Evolutionary conservation across 805 yeast genomes (phyloP), one percentile per base, ranked within the genome.

Genomic region (Starmerella apis): DNA sequence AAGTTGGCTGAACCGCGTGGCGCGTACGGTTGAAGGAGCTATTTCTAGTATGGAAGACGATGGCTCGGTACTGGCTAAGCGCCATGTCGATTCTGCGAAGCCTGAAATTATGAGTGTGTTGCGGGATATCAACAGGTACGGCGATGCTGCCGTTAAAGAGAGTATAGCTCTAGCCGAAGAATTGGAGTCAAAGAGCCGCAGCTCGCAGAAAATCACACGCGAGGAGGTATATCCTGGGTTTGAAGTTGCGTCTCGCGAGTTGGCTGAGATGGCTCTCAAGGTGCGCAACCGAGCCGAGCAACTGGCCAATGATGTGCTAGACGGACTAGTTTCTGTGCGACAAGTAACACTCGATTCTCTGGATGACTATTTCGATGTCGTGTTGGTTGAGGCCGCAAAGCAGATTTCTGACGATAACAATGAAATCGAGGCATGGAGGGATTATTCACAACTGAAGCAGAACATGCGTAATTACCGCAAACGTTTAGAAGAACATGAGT

Each of bases 351-450:
- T 60, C 7, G 66, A 59, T 19, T 59, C 63, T 4, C 44, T 60
- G 28, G 62, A 60, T 45, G 63, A 59, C 47, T 57, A 51, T 51
- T 58, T 60, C 39, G 63, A 59, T 24, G 55, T 56, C 14, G 58
- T 57, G 4, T 48, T 59, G 22, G 41, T 45, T 19, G 63, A 60
- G 54, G 59, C 62, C 1, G 59, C 57, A 8, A 54, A 55, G 14
- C 59, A 57, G 23, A 37, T 52, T n/a, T 58, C 53, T 31, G 52
- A 33, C 37, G 51, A 47, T 24, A 51, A 46, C 23, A 62, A 52
- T 9, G 61, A 65, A 59, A 53, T 56, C 44, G 52, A 51, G 20
- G 54, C 51, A 30, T 57, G 60, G 51, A 52, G 50, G 47, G 50
- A 48, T 16, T 56, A 54, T 54, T 46, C 51, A 32, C 30, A 37